Percentiles rank a stretch among this genome's conserved stretches.
Conservation (phyloP, 1,139 yeast genomes). For the Geotrichum candidum region DNA sequence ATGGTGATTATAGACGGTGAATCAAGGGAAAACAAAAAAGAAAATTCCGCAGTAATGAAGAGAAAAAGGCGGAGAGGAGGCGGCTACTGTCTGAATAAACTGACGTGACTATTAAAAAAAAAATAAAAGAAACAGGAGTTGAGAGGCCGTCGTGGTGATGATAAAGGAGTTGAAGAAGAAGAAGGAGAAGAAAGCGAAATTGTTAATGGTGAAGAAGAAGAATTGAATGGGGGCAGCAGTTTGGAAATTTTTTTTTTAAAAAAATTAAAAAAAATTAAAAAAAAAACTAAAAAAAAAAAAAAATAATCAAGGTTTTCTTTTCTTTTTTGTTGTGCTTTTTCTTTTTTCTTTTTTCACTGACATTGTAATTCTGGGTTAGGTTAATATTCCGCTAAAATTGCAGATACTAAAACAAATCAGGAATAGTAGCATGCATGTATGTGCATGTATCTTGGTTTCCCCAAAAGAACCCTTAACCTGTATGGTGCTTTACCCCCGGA, state of each 20-base stretch:
- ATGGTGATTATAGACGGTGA: background rate
- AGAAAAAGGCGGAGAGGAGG: background rate
- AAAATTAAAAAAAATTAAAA: too few relatives aligned
- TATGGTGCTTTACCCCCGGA: too few relatives aligned
- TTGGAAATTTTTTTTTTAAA: background rate
- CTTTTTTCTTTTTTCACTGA: background rate
- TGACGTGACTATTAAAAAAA: background rate
- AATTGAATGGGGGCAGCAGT: background rate
- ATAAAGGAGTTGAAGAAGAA: background rate
- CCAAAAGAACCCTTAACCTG: too few relatives aligned
- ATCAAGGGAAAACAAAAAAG: background rate
- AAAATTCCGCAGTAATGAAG: background rate
- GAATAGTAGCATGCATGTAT: background rate
- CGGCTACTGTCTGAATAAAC: background rate
- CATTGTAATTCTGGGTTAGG: background rate
- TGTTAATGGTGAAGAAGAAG: background rate
- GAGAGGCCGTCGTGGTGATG: background rate
- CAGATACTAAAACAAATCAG: background rate
- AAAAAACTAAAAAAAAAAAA: too few relatives aligned
- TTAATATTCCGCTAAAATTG: conserved; percentile 1
- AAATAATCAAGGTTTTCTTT: background rate
- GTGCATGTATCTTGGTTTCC: too few relatives aligned
- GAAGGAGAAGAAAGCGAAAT: background rate
- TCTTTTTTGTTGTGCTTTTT: background rate
- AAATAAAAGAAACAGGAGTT: background rate